These are phyloP conservation scores for Polytolypa hystricis DNA, from an alignment of 2,329 filamentous ascomycete species.

Conservation along the genomic window DNA sequence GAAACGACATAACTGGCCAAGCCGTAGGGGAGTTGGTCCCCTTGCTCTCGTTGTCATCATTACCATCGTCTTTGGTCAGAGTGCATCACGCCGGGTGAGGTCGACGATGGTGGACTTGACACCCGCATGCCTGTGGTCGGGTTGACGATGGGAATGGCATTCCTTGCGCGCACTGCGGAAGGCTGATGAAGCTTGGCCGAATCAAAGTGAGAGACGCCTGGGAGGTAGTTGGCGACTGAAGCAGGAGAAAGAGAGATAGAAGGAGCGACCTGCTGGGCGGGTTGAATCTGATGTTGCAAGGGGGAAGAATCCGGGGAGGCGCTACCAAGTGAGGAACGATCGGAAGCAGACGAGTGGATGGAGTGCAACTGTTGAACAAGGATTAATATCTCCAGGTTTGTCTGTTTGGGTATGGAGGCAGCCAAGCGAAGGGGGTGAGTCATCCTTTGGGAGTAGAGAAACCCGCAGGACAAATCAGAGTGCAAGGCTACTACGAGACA, in stretches of 20 bases:
- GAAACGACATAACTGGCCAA: too few relatives aligned
- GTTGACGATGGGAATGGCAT: conserved; percentile 96
- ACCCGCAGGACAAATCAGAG: too few relatives aligned
- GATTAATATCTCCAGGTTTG: conserved; percentile 32
- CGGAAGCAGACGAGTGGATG: conserved; percentile 78
- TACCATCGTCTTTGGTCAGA: conserved; percentile 33
- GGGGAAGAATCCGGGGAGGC: conserved; percentile 88
- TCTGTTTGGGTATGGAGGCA: too few relatives aligned
- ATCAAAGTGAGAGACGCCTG: conserved; percentile 47
- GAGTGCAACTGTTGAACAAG: conserved; percentile 59
- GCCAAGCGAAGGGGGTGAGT: conserved; percentile 8
- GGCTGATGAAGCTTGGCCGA: conserved; percentile 71
- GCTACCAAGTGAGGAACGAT: conserved; percentile 89
- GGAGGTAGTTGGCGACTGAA: conserved; percentile 47
- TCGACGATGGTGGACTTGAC: conserved; percentile 71
- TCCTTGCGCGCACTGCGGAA: conserved; percentile 75
- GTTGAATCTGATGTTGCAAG: conserved; percentile 67
- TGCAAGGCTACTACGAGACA: too few relatives aligned
- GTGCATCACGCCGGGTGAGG: conserved; percentile 56
- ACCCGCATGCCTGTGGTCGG: conserved; percentile 80
- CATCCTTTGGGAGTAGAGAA: too few relatives aligned
- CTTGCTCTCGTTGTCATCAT: conserved; percentile 14
- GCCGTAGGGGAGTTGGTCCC: neutral
- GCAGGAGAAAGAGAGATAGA: conserved; percentile 58
- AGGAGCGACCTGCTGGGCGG: conserved; percentile 62